Evolutionary conservation across 306 rosid genomes (phyloP).

Genomic region (Corylus americana): DNA sequence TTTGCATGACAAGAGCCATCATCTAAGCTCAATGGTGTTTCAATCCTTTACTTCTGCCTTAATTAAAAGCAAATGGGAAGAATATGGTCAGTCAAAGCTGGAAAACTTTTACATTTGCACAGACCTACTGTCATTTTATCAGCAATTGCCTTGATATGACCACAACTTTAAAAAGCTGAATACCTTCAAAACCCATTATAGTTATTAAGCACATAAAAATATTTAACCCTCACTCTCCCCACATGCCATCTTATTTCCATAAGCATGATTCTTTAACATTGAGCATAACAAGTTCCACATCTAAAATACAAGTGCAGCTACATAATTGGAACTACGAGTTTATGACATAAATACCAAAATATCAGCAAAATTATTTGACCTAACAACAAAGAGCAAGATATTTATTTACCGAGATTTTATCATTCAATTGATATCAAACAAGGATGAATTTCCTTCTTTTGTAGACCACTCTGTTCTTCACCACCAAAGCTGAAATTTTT

Average conservation of each 20-base stretch:
- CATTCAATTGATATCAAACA: not conserved
- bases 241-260: not conserved
- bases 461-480: conserved; percentile 21
- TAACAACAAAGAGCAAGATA: not conserved
- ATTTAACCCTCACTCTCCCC: not conserved
- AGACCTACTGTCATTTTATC: not conserved
- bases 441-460: conserved; percentile 9
- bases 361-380: not conserved
- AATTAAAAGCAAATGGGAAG: not conserved
- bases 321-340: not conserved
- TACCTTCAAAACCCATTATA: not conserved
- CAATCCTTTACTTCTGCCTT: not conserved
- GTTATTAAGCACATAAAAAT: not conserved
- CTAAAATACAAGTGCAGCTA: not conserved
- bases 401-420: conserved; percentile 13
- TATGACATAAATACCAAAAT: not conserved
- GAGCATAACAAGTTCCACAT: not conserved
- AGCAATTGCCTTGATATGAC: not conserved
- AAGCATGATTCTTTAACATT: not conserved
- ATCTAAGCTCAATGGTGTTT: not conserved
- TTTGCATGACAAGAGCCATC: not conserved
- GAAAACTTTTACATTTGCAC: not conserved
- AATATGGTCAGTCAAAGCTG: not conserved
- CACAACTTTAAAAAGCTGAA: not conserved
- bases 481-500: conserved; percentile 32